phyloP scores from a whole-genome alignment of 495 filamentous ascomycete genomes.

The Pyrenopolyporus hunteri region DNA sequence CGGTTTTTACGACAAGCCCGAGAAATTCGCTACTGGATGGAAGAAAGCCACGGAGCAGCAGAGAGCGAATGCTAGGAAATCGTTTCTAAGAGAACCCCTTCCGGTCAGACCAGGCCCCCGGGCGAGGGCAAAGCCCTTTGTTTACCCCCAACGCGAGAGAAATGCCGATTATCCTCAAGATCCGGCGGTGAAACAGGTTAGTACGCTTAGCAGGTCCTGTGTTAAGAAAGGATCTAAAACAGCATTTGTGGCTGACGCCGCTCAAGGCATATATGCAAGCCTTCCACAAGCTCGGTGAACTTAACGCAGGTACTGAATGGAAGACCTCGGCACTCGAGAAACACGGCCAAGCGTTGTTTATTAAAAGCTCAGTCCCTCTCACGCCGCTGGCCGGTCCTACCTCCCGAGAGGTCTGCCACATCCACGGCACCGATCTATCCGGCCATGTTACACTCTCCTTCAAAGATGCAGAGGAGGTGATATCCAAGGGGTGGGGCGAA shows the following conservation, averaged over 20 bases:
- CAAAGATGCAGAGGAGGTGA: conserved; percentile 73
- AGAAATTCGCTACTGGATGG: conserved; percentile 28
- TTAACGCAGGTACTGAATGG: conserved; percentile 50
- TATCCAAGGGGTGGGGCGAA: conserved; percentile 85
- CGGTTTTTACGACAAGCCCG: conserved; percentile 22
- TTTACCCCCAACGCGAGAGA: conserved; percentile 32
- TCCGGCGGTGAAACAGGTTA: conserved; percentile 15
- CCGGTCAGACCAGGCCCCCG: conserved; percentile 24
- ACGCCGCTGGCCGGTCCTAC: conserved; percentile 62
- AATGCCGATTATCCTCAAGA: conserved; percentile 24
- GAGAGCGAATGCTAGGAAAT: conserved; percentile 17
- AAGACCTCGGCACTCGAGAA: conserved; percentile 76
- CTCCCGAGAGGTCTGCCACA: conserved; percentile 75
- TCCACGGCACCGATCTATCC: conserved; percentile 72
- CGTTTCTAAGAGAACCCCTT: conserved; percentile 23
- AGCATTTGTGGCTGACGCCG: background rate
- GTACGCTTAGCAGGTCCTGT: background rate
- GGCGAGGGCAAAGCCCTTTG: conserved; percentile 21
- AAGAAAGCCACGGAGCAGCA: conserved; percentile 26
- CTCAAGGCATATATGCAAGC: conserved; percentile 41
- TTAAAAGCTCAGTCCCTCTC: conserved; percentile 39
- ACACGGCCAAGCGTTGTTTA: conserved; percentile 74
- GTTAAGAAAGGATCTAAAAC: background rate
- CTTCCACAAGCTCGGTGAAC: conserved; percentile 54
- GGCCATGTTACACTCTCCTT: conserved; percentile 78